A percentile compares a stretch with the other conserved stretches of the same genome.
These are phyloP conservation scores for Apium graveolens DNA, from an alignment of 129 eudicot species.

Conservation along the genomic window DNA sequence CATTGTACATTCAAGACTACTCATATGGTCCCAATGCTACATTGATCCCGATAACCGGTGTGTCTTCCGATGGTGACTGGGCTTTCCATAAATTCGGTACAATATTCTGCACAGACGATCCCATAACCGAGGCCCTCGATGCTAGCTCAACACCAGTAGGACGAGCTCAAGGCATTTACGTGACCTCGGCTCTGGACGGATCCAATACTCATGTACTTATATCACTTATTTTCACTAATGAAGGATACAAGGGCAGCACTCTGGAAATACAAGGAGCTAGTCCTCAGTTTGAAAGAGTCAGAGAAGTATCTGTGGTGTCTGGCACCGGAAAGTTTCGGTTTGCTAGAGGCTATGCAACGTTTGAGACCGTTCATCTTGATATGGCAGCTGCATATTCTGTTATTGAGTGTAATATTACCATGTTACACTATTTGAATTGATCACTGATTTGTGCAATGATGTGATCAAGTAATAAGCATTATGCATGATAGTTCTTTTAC, in stretches of 20 bases:
- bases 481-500: background rate
- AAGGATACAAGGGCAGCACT: slow-evolving; percentile 21
- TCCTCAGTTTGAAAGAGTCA: slow-evolving; percentile 14
- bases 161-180: slow-evolving; percentile 17
- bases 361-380: slow-evolving; percentile 17
- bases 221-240: slow-evolving; percentile 4
- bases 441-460: background rate
- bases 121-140: slow-evolving; percentile 18
- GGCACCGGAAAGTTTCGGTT: slow-evolving; percentile 13
- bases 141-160: slow-evolving; percentile 11
- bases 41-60: slow-evolving; percentile 8
- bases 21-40: slow-evolving; percentile 18
- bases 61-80: background rate
- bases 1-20: slow-evolving; percentile 17
- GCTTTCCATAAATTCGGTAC: slow-evolving; percentile 14
- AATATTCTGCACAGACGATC: slow-evolving; percentile 16
- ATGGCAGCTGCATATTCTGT: slow-evolving; percentile 7
- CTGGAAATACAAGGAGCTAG: slow-evolving; percentile 19
- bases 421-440: background rate
- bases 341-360: slow-evolving; percentile 15
- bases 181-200: slow-evolving; percentile 21
- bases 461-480: background rate
- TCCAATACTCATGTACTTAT: slow-evolving; percentile 10
- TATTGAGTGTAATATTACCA: slow-evolving; percentile 13
- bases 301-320: slow-evolving; percentile 23